Evolutionary conservation across 2,329 filamentous ascomycete genomes (phyloP), one percentile per base, ranked within the genome.

Genomic region (Xylaria hypoxylon): DNA sequence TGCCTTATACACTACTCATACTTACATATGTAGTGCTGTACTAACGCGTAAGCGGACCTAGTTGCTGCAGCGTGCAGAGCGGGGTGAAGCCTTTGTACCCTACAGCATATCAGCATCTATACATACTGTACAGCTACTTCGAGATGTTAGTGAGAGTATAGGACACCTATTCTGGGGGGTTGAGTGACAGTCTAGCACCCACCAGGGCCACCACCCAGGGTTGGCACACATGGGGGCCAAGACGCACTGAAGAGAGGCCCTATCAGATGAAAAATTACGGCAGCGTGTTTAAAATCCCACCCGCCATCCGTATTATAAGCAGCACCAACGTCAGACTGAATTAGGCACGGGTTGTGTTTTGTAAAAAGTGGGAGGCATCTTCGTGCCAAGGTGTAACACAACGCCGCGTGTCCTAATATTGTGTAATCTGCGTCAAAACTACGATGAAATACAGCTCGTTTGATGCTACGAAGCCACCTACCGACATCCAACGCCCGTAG

Each of bases 81-180:
- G 51, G 60, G 53, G 59, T n/a, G 53, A 35, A n/a, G 10, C 7
- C 19, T 44, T 28, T 52, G 60, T 57, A 63, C 48, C 51, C 19
- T 11, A 24, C 51, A 48, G 44, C 40, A 38, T 57, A 52, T 45
- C 10, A 5, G 15, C n/a, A 19, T 61, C 13, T 44, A 53, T 6
- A 7, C 51, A 19, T 62, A 67, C 65, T 67, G 65, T 65, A 58
- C 33, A 42, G 28, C 44, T 67, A 67, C 65, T 55, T 65, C n/a
- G 24, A 47, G 42, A 24, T 53, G 40, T 45, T 55, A 42, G 24
- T 22, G 19, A 38, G 35, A 35, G 33, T 35, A 3, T 35, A 11
- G 33, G 28, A 35, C 33, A 35, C 8, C 33, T 47, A 24, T 50
- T 47, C 53, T 35, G 61, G 26, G 55, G 19, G 38, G 26, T 47